Conservation (phyloP, 1,284 basidiomycete genomes). For the Mycena citricolor region DNA sequence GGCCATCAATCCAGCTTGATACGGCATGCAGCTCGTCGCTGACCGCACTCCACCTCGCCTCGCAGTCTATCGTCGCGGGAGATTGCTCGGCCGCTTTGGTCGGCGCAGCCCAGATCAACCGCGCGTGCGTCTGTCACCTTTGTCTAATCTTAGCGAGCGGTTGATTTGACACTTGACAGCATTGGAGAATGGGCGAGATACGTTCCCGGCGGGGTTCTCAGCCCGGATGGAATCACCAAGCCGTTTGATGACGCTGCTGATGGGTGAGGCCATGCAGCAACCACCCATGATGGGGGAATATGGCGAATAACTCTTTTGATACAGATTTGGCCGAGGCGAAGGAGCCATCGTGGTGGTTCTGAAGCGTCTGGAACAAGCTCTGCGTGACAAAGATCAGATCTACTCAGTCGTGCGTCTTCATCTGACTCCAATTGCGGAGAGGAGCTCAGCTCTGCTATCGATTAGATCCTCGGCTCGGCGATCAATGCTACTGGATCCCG, state of each 20-base stretch:
- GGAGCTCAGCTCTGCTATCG: neutral
- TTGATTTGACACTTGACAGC: no score
- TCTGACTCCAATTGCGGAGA: neutral
- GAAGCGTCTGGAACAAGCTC: conserved; percentile 3
- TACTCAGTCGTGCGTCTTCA: conserved; percentile 4
- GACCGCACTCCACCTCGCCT: conserved; percentile 12
- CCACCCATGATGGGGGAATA: no score
- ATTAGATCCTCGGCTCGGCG: conserved; percentile 1
- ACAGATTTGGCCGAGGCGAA: conserved; percentile 9
- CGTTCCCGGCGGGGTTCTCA: conserved; percentile 36
- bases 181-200: conserved; percentile 36
- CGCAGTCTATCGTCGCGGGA: conserved; percentile 7
- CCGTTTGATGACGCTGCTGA: conserved; percentile 49
- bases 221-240: conserved; percentile 47
- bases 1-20: conserved; percentile 18
- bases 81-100: conserved; percentile 12
- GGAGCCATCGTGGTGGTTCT: conserved; percentile 7
- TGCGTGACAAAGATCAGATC: conserved; percentile 5
- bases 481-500: conserved; percentile 2
- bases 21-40: conserved; percentile 16
- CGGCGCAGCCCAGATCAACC: conserved; percentile 14
- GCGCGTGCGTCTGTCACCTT: conserved; percentile 42
- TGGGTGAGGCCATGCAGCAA: conserved; percentile 36
- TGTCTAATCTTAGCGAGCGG: no score
- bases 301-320: neutral